A percentile compares a stretch with the other conserved stretches of the same genome.
These are phyloP conservation scores for Puccinia hordei DNA, from an alignment of 1,284 basidiomycete species.

Conservation along the genomic window DNA sequence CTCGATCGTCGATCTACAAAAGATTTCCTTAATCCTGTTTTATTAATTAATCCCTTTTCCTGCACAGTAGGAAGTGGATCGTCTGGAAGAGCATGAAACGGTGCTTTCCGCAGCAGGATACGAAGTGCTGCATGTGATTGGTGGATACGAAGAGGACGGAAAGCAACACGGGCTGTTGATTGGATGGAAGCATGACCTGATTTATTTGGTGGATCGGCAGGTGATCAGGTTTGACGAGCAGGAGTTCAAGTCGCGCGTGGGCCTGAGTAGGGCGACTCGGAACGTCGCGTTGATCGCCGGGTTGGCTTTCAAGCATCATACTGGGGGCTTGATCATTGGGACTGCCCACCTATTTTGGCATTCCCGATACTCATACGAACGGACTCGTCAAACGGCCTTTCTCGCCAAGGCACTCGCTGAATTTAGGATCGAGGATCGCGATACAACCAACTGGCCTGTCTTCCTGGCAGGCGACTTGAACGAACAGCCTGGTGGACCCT, in stretches of 20 bases:
- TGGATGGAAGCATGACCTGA: slow-evolving; percentile 22
- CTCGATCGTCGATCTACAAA: not conserved
- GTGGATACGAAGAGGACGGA: slow-evolving; percentile 45
- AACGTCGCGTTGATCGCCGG: slow-evolving; percentile 35
- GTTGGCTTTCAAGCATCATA: slow-evolving; percentile 4
- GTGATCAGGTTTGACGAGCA: slow-evolving; percentile 42
- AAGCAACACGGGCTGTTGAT: slow-evolving; percentile 50
- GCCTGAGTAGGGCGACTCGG: slow-evolving; percentile 32
- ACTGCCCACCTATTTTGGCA: slow-evolving; percentile 49
- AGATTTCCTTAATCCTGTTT: not conserved
- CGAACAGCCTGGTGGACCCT: slow-evolving; percentile 34
- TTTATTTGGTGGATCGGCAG: not conserved
- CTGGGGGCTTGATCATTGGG: slow-evolving; percentile 27
- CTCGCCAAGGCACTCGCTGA: not conserved
- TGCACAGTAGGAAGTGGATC: slow-evolving; percentile 42
- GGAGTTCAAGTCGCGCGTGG: not conserved
- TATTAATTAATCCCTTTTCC: not conserved
- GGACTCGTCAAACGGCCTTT: slow-evolving; percentile 36
- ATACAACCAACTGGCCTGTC: slow-evolving; percentile 8
- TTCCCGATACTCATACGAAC: slow-evolving; percentile 37
- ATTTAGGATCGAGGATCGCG: not conserved
- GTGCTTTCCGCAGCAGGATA: slow-evolving; percentile 27
- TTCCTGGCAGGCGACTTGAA: slow-evolving; percentile 47
- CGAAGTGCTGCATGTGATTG: slow-evolving; percentile 30
- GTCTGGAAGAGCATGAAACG: slow-evolving; percentile 15